Conservation (phyloP, 2,329 filamentous ascomycete genomes). For the Epichloe sibirici region DNA sequence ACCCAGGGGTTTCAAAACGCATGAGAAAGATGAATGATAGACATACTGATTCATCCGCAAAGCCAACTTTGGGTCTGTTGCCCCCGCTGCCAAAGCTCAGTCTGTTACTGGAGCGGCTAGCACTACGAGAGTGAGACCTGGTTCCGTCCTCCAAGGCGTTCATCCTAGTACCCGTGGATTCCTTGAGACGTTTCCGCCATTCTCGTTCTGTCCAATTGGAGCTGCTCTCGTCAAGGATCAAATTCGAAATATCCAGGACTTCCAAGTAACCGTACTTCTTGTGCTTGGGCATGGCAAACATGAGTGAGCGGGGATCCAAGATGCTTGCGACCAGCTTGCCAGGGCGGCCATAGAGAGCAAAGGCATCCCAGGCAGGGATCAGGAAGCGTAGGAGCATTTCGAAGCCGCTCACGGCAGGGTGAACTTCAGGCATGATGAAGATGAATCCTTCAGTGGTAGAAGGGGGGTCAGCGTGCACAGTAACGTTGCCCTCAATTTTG, state of each 20-base stretch:
- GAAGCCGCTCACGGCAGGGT: slow-evolving; percentile 84
- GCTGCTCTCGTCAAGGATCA: slow-evolving; percentile 71
- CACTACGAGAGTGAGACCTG: slow-evolving; percentile 34
- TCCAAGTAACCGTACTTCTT: slow-evolving; percentile 85
- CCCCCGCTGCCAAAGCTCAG: slow-evolving; percentile 33
- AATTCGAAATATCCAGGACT: slow-evolving; percentile 65
- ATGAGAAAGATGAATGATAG: background rate
- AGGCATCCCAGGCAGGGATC: slow-evolving; percentile 89
- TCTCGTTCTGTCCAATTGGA: slow-evolving; percentile 70
- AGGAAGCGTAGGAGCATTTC: slow-evolving; percentile 90
- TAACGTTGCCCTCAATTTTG: slow-evolving; percentile 86
- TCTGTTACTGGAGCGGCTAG: slow-evolving; percentile 45
- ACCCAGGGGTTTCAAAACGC: background rate
- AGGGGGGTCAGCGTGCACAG: slow-evolving; percentile 68
- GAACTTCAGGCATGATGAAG: slow-evolving; percentile 93
- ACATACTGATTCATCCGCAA: slow-evolving; percentile 35
- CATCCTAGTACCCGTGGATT: slow-evolving; percentile 72
- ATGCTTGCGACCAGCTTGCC: slow-evolving; percentile 77
- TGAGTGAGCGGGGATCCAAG: slow-evolving; percentile 75
- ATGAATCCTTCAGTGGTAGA: slow-evolving; percentile 83
- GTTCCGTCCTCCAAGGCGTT: slow-evolving; percentile 44
- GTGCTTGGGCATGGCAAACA: slow-evolving; percentile 95
- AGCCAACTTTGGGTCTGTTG: slow-evolving; percentile 39
- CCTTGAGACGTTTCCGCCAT: slow-evolving; percentile 83
- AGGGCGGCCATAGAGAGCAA: slow-evolving; percentile 81